Evolutionary conservation across 2,329 filamentous ascomycete species (phyloP).

Genomic region (Penicillium corylophilum): DNA sequence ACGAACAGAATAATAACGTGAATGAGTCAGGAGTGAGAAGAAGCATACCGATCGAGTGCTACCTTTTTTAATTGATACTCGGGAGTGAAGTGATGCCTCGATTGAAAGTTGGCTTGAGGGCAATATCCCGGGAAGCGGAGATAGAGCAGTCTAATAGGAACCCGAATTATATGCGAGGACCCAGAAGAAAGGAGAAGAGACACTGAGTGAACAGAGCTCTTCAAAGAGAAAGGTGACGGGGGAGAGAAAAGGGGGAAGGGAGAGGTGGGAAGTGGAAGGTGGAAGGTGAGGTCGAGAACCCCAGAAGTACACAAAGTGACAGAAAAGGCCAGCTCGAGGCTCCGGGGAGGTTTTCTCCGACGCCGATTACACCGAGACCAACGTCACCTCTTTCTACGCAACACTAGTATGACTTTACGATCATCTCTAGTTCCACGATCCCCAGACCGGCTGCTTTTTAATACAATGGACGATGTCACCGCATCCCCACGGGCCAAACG

Average conservation of each 20-base stretch:
- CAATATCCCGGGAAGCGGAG: slow-evolving; percentile 10
- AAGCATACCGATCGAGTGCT: slow-evolving; percentile 9
- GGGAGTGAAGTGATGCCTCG: slow-evolving; percentile 1
- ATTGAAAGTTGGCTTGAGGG: slow-evolving; percentile 5
- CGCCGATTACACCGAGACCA: slow-evolving; percentile 11
- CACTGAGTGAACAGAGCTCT: slow-evolving; percentile 13
- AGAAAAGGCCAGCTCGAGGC: slow-evolving; percentile 28
- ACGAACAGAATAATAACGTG: no score
- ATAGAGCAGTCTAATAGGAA: slow-evolving; percentile 3
- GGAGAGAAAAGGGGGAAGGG: slow-evolving; percentile 8
- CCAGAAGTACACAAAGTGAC: slow-evolving; percentile 27
- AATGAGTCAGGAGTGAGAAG: background rate
- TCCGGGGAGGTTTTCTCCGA: slow-evolving; percentile 29
- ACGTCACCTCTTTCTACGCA: background rate
- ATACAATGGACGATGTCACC: background rate
- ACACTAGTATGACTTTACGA: background rate
- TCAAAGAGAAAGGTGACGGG: slow-evolving; percentile 12
- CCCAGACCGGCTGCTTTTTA: background rate
- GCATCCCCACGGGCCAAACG: background rate
- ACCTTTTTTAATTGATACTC: slow-evolving; percentile 7
- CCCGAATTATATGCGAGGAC: slow-evolving; percentile 8
- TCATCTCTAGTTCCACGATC: background rate
- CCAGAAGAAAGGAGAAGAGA: slow-evolving; percentile 20
- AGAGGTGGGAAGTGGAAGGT: slow-evolving; percentile 11
- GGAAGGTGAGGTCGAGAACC: slow-evolving; percentile 22